Evolutionary conservation across 208 protist genomes (phyloP).

Genomic region (Leishmania gerbilli): DNA sequence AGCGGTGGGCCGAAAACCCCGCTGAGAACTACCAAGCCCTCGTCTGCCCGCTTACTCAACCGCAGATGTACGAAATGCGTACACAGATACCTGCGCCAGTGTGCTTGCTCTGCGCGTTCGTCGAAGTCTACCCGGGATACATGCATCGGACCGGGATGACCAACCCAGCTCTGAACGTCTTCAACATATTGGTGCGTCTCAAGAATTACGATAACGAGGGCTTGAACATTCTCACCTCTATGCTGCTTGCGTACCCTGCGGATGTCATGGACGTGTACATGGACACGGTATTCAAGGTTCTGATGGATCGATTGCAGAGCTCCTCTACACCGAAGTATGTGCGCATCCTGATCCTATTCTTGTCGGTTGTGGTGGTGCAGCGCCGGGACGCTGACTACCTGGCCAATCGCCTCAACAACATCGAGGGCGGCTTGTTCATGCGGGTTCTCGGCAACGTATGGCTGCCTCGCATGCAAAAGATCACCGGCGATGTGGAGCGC

Average conservation of each 20-base stretch:
- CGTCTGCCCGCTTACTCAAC: slow-evolving; percentile 62
- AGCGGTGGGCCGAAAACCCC: slow-evolving; percentile 25
- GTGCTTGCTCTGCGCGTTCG: slow-evolving; percentile 76
- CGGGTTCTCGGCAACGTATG: slow-evolving; percentile 79
- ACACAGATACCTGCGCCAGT: slow-evolving; percentile 86
- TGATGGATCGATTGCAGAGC: slow-evolving; percentile 71
- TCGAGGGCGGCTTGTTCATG: slow-evolving; percentile 82
- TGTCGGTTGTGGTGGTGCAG: slow-evolving; percentile 72
- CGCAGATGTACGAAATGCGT: slow-evolving; percentile 61
- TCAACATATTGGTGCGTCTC: slow-evolving; percentile 63
- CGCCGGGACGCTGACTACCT: slow-evolving; percentile 60
- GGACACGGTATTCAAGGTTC: slow-evolving; percentile 53
- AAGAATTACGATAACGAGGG: slow-evolving; percentile 93
- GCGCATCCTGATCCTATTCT: slow-evolving; percentile 90
- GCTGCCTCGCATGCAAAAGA: slow-evolving; percentile 84
- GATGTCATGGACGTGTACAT: slow-evolving; percentile 68
- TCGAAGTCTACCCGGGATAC: slow-evolving; percentile 73
- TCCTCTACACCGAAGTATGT: slow-evolving; percentile 89
- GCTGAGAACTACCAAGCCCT: slow-evolving; percentile 63
- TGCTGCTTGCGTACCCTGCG: slow-evolving; percentile 77
- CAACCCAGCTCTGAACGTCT: slow-evolving; percentile 67
- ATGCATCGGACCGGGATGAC: slow-evolving; percentile 54
- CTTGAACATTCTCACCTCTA: slow-evolving; percentile 80
- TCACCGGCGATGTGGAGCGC: slow-evolving; percentile 75
- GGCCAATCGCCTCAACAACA: slow-evolving; percentile 57